Percentiles rank a stretch among this genome's conserved stretches.
phyloP scores from a whole-genome alignment of 495 filamentous ascomycete genomes.

The Elasticomyces elasticus region DNA sequence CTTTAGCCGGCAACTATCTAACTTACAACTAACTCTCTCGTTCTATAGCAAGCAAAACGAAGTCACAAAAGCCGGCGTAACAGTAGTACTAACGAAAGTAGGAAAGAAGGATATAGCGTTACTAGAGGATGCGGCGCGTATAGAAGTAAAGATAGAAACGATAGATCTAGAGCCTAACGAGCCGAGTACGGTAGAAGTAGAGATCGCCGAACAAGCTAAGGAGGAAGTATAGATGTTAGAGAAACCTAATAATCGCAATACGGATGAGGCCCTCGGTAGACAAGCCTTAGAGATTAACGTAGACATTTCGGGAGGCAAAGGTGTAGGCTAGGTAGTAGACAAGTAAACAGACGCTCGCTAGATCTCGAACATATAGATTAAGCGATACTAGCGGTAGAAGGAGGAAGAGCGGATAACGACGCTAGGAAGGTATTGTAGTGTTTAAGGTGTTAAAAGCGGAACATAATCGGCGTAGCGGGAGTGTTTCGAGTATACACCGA shows the following conservation, averaged over 20 bases:
- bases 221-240: constrained; percentile 21
- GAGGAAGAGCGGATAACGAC: constrained; percentile 52
- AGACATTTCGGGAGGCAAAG: constrained; percentile 26
- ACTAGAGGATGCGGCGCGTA: constrained; percentile 29
- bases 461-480: constrained; percentile 78
- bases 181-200: constrained; percentile 41
- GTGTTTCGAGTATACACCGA: constrained; percentile 83
- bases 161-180: constrained; percentile 27
- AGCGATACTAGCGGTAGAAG: constrained; percentile 60
- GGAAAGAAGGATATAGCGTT: constrained; percentile 40
- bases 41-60: constrained; percentile 56
- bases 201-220: constrained; percentile 30
- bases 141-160: constrained; percentile 30
- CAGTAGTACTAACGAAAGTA: constrained; percentile 18
- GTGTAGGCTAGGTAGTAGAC: constrained; percentile 36
- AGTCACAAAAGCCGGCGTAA: constrained; percentile 58
- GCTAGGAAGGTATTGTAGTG: constrained; percentile 58
- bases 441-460: constrained; percentile 84
- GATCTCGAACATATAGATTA: constrained; percentile 54
- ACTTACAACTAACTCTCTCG: constrained; percentile 58
- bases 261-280: constrained; percentile 23
- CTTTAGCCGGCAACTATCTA: background rate
- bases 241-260: constrained; percentile 1
- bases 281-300: constrained; percentile 14
- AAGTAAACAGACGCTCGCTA: constrained; percentile 49